These are phyloP conservation scores for Aulographum hederae DNA, from an alignment of 2,329 filamentous ascomycete genomes.

Conservation along the genomic window DNA sequence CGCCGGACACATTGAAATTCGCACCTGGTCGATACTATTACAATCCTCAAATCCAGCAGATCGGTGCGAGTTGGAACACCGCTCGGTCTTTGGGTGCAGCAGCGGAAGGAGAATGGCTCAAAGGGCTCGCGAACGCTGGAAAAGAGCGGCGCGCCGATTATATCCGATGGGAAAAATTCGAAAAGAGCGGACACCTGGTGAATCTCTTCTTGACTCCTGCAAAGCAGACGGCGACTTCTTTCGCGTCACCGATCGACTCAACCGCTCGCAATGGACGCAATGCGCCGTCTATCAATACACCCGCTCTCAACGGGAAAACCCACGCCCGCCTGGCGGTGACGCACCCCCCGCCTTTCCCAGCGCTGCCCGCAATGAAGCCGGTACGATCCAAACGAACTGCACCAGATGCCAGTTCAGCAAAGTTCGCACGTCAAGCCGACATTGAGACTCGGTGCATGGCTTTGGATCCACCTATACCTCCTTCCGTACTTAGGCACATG, in stretches of 20 bases:
- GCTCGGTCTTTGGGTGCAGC: conserved; percentile 49
- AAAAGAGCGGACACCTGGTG: conserved; percentile 22
- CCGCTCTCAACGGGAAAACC: not conserved
- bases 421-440: too few species aligned
- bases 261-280: not conserved
- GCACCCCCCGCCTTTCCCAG: not conserved
- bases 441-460: conserved; percentile 53
- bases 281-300: not conserved
- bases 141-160: conserved; percentile 41
- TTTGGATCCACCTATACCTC: conserved; percentile 45
- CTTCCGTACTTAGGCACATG: conserved; percentile 47
- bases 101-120: conserved; percentile 59
- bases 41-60: conserved; percentile 40
- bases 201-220: conserved; percentile 3
- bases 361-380: not conserved
- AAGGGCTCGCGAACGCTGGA: conserved; percentile 49
- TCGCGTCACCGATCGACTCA: too few species aligned
- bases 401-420: conserved; percentile 34
- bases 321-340: not conserved
- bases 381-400: not conserved
- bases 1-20: too few species aligned
- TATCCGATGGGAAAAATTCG: conserved; percentile 61
- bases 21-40: conserved; percentile 49
- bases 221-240: too few species aligned
- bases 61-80: conserved; percentile 43